Percentiles rank a stretch among this genome's conserved stretches.
phyloP scores from a whole-genome alignment of 768 basidiomycete genomes.

The Coprinellus micaceus region DNA sequence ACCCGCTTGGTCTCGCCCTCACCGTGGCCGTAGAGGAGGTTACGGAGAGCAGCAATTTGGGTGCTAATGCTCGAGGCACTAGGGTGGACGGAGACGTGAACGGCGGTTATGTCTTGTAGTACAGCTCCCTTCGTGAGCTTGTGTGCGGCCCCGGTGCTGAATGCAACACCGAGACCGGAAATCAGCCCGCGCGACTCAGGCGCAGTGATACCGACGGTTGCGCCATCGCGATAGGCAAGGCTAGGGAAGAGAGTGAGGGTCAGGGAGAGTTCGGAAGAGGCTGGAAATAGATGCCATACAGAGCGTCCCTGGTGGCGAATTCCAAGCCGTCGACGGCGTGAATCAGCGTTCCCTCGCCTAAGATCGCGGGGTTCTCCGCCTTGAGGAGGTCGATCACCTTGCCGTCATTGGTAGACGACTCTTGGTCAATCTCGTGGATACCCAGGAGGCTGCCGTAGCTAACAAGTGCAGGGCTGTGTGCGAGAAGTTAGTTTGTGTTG shows the following conservation, averaged over 20 bases:
- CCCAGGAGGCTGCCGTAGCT: constrained; percentile 62
- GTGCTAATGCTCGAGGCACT: constrained; percentile 56
- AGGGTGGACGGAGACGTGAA: constrained; percentile 56
- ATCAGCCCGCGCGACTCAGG: constrained; percentile 50
- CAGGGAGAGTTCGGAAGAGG: background rate
- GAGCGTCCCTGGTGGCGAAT: constrained; percentile 58
- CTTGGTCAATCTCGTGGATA: constrained; percentile 58
- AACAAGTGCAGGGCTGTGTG: constrained; percentile 53
- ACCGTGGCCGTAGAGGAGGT: constrained; percentile 40
- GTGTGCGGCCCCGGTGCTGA: constrained; percentile 53
- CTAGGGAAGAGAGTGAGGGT: constrained; percentile 23
- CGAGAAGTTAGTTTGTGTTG: constrained; percentile 13
- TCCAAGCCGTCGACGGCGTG: constrained; percentile 72
- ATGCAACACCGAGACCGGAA: constrained; percentile 54
- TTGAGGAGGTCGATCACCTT: constrained; percentile 43
- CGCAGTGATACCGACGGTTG: constrained; percentile 56
- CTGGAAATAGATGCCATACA: constrained; percentile 23
- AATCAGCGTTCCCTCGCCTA: constrained; percentile 39
- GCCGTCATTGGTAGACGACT: constrained; percentile 61
- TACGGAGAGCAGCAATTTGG: constrained; percentile 58
- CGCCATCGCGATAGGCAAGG: constrained; percentile 62
- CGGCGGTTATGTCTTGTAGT: constrained; percentile 52
- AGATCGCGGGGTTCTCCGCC: constrained; percentile 36
- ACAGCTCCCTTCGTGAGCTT: constrained; percentile 56
- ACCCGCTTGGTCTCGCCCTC: constrained; percentile 36